Base-by-base conservation (phyloP, 148 eudicot species). In the Cornus suecica region DNA sequence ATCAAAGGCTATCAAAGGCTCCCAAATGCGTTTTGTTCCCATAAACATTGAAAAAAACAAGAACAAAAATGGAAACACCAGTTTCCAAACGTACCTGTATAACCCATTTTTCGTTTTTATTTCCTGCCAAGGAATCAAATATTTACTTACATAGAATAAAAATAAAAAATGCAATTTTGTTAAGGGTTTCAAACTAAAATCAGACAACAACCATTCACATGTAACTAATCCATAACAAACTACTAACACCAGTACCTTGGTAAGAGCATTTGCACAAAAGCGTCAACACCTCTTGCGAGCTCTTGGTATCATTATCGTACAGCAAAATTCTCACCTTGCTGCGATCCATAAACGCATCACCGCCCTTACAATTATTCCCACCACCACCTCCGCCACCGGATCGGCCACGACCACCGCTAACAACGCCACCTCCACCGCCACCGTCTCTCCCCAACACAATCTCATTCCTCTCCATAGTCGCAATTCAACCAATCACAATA, bases 271-370 rank as follows among this genome's bases (percentile, higher is more conserved):
- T 93, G 84, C 87, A 87, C 73, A 93, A 73, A 41, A 93, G 96
- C 14, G 75, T 80, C 42, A 89, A 79, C 66, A 86, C 92, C 81
- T 91, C 92, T 72, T 86, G 78, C 6, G 85, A 86, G 66, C 93
- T 88, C 76, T 84, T 88, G 24, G 71, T 52, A 83, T 93, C 92
- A 68, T 85, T 91, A 76, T 93, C 98, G 66, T 94, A 93, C 69
- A 93, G 76, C 87, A 93, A 89, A 79, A 93, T 91, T 85, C 94
- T 82, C 32, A 93, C 98, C 84, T 89, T 91, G 80, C 93, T 93
- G 65, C 96, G 86, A 87, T 93, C 96, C 31, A 93, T 85, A 77
- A 93, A 93, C 72, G 86, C 90, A 66, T 90, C 95, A 63, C 84
- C 87, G 18, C 78, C 81, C 84, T 85, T 90, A 52, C 81, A 76